Conservation (phyloP, 257 asterid genomes). For the Avicennia marina region DNA sequence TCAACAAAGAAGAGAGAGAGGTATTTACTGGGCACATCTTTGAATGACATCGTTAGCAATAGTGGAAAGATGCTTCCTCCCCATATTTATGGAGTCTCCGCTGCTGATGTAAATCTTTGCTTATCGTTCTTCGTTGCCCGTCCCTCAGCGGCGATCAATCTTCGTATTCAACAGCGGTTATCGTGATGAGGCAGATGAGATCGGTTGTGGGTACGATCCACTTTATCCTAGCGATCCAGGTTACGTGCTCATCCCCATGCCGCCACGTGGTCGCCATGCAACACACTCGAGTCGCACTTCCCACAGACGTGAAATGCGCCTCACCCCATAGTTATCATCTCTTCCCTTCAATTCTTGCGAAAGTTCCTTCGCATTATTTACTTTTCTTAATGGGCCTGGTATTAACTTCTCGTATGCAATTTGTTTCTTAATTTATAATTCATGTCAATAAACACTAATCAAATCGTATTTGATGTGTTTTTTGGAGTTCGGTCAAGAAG, state of each 20-base stretch:
- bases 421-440: too few relatives aligned
- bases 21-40: slow-evolving; percentile 52
- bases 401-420: background rate
- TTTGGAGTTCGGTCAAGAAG: too few relatives aligned
- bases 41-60: slow-evolving; percentile 55
- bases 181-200: background rate
- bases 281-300: background rate
- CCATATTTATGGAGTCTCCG: slow-evolving; percentile 24
- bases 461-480: too few relatives aligned
- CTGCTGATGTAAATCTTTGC: too few relatives aligned
- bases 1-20: background rate
- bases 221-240: slow-evolving; percentile 12
- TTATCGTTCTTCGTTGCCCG: background rate
- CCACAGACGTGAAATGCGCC: background rate
- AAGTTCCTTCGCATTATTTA: background rate
- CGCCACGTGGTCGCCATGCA: slow-evolving; percentile 48
- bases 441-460: too few relatives aligned
- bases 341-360: background rate
- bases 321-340: background rate
- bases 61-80: slow-evolving; percentile 67
- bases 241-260: slow-evolving; percentile 2
- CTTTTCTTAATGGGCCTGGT: background rate
- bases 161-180: background rate
- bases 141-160: background rate
- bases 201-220: slow-evolving; percentile 20